phyloP scores from a whole-genome alignment of 768 basidiomycete species.

The Rubroboletus pulcherrimus region DNA sequence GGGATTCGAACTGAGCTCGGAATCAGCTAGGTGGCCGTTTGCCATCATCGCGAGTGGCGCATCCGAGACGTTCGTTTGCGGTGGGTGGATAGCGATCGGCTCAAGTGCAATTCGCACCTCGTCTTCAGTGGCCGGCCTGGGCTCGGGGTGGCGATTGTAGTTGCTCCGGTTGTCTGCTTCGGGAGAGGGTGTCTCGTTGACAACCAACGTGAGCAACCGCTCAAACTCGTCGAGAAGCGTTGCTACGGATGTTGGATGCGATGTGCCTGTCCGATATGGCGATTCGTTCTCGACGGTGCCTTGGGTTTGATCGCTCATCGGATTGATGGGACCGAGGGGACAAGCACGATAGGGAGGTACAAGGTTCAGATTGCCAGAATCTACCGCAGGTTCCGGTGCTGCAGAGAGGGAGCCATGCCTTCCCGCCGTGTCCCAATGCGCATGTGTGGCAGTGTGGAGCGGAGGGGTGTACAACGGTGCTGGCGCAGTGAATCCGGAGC shows the following conservation, averaged over 20 bases:
- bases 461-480: background rate
- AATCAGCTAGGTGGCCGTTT: background rate
- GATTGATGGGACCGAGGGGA: background rate
- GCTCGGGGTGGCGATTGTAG: background rate
- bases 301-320: background rate
- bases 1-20: no score
- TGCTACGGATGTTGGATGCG: background rate
- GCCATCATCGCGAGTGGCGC: background rate
- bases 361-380: background rate
- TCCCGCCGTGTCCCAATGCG: background rate
- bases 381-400: background rate
- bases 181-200: background rate
- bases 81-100: background rate
- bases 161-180: background rate
- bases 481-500: background rate
- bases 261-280: background rate
- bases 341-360: background rate
- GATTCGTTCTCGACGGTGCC: background rate
- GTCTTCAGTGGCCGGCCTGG: background rate
- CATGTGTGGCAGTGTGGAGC: background rate
- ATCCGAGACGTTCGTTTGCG: background rate
- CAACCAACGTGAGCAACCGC: background rate
- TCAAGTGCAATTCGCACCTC: background rate
- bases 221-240: slow-evolving; percentile 9
- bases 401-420: background rate